Conservation (phyloP, 1,284 basidiomycete species). For the Ceratobasidium sp. region DNA sequence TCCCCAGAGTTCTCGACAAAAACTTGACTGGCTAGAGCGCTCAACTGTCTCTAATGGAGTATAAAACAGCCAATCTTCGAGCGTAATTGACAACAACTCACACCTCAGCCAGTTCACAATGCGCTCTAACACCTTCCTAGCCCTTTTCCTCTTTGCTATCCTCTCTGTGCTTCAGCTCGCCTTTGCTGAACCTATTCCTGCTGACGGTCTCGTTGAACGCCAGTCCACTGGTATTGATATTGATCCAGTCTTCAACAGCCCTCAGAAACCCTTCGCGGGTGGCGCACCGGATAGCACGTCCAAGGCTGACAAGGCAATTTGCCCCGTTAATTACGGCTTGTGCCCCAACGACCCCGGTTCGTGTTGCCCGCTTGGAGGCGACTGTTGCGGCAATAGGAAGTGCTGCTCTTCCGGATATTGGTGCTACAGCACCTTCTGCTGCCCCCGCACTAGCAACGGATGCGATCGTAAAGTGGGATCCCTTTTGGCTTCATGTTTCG, state of each 20-base stretch:
- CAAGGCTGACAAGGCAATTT: neutral
- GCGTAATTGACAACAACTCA: too few relatives aligned
- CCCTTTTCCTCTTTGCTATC: neutral
- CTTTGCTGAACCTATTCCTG: neutral
- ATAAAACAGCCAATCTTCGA: too few relatives aligned
- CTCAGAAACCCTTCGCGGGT: too few relatives aligned
- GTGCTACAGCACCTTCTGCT: too few relatives aligned
- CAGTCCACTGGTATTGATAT: neutral
- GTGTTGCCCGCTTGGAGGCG: slow-evolving; percentile 12
- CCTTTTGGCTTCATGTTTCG: too few relatives aligned
- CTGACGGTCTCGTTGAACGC: neutral
- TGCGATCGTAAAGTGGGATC: too few relatives aligned
- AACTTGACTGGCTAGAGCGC: too few relatives aligned
- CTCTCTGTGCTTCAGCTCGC: neutral
- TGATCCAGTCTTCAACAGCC: too few relatives aligned
- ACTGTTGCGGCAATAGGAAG: neutral
- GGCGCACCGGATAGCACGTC: neutral
- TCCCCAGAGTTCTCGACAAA: too few relatives aligned
- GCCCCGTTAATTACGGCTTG: neutral
- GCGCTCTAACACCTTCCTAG: neutral
- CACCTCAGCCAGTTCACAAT: too few relatives aligned
- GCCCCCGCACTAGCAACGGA: too few relatives aligned
- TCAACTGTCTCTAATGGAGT: too few relatives aligned
- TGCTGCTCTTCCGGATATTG: neutral
- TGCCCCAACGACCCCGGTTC: slow-evolving; percentile 5